Percentiles rank a stretch among this genome's conserved stretches.
Conservation (phyloP, 148 eudicot species). For the Bassia scoparia region DNA sequence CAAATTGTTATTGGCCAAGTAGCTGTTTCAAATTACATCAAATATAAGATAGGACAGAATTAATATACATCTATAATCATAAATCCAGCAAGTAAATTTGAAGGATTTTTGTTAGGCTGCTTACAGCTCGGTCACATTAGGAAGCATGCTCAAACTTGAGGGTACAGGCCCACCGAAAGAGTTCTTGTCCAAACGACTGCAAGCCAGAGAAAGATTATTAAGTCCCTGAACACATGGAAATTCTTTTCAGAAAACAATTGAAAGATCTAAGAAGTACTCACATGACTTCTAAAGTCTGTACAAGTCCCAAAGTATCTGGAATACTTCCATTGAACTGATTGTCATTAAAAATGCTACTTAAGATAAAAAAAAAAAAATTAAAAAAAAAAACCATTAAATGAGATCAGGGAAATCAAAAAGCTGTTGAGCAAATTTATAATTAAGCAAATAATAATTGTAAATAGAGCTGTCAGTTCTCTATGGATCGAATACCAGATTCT, state of each 20-base stretch:
- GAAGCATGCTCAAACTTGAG: conserved; percentile 20
- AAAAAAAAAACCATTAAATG: not conserved
- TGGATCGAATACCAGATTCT: not conserved
- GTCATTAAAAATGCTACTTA: conserved; percentile 27
- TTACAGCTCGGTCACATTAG: conserved; percentile 29
- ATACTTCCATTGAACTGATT: conserved; percentile 32
- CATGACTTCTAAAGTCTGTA: conserved; percentile 30
- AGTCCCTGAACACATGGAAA: not conserved
- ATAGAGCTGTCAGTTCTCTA: not conserved
- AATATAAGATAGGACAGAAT: not conserved
- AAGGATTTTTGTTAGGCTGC: conserved; percentile 2
- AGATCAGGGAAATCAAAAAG: not conserved
- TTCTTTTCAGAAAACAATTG: not conserved
- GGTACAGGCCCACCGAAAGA: conserved; percentile 29
- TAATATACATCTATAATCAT: not conserved
- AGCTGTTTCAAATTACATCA: conserved; percentile 20
- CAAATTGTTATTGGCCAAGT: conserved; percentile 33
- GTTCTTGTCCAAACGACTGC: conserved; percentile 38
- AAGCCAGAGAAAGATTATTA: conserved; percentile 13
- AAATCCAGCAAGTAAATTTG: not conserved
- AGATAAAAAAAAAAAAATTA: not conserved
- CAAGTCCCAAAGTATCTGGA: conserved; percentile 31
- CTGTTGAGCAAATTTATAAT: not conserved
- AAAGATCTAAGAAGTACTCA: conserved; percentile 20
- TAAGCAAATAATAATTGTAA: not conserved